Percentiles rank a stretch among this genome's conserved stretches.
Evolutionary conservation across 371 early-diverging fungal genomes (phyloP).

Genomic region (Nematocida sp.): DNA sequence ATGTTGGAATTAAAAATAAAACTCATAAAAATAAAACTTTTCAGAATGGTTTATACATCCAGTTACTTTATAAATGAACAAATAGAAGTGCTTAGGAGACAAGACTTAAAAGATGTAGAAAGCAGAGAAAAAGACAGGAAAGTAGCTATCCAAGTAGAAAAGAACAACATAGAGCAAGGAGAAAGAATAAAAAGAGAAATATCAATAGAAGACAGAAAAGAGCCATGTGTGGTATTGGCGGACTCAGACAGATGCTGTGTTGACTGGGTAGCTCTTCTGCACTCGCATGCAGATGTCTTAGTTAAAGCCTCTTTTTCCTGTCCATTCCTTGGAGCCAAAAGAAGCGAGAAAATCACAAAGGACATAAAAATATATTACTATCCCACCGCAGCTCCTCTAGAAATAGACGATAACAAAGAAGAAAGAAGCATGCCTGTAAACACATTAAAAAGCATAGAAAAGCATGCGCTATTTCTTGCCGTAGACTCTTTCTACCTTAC

Average conservation of each 20-base stretch:
- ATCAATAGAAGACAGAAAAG: not conserved
- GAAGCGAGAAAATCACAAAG: constrained; percentile 17
- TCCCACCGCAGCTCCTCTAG: not conserved
- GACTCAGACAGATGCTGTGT: constrained; percentile 53
- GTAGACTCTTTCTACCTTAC: constrained; percentile 3
- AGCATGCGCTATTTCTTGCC: constrained; percentile 11
- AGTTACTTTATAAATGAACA: constrained; percentile 19
- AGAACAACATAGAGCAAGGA: constrained; percentile 17
- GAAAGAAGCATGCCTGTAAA: not conserved
- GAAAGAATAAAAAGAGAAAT: not conserved
- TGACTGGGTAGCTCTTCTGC: constrained; percentile 41
- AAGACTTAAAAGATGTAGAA: not conserved
- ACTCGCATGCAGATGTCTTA: constrained; percentile 17
- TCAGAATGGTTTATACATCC: not conserved
- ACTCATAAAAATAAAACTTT: not conserved
- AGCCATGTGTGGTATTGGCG: constrained; percentile 19
- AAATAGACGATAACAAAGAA: not conserved
- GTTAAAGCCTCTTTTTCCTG: constrained; percentile 44
- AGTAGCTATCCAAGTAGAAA: constrained; percentile 36
- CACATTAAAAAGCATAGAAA: not conserved
- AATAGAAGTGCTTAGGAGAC: not conserved
- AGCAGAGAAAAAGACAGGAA: not conserved
- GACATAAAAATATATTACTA: not conserved
- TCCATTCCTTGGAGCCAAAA: constrained; percentile 14
- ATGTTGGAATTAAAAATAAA: not conserved